Conservation (phyloP, 441 rosid species). For the Pelargonium cotyledonis region DNA sequence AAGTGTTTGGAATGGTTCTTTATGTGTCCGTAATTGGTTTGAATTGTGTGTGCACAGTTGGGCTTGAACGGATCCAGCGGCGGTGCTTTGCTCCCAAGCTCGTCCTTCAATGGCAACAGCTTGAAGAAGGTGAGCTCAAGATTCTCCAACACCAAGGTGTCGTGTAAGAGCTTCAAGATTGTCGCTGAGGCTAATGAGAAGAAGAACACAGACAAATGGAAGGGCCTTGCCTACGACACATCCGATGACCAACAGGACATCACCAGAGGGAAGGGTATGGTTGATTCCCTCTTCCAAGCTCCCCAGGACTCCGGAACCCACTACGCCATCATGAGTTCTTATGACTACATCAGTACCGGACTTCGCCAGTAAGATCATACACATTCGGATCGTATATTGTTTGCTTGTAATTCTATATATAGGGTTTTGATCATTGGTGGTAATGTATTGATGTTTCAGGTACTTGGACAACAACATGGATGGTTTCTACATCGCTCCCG, state of each 20-base stretch:
- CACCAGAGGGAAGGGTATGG: constrained; percentile 83
- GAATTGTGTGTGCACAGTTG: constrained; percentile 54
- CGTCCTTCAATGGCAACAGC: constrained; percentile 57
- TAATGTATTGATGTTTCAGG: constrained; percentile 26
- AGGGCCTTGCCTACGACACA: constrained; percentile 50
- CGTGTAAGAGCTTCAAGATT: constrained; percentile 47
- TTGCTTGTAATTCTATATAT: background rate
- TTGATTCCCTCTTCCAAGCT: constrained; percentile 89
- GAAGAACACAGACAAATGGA: constrained; percentile 84
- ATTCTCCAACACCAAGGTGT: constrained; percentile 31
- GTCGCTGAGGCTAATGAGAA: constrained; percentile 45
- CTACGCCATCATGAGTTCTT: constrained; percentile 59
- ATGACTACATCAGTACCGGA: constrained; percentile 76
- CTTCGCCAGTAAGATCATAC: constrained; percentile 42
- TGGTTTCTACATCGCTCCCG: constrained; percentile 85
- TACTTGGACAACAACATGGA: constrained; percentile 75
- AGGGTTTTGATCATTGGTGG: background rate
- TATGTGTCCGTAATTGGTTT: too few species aligned
- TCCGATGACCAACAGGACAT: constrained; percentile 98
- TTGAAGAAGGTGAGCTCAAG: constrained; percentile 60
- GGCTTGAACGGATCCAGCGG: constrained; percentile 64
- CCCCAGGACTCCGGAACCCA: constrained; percentile 71
- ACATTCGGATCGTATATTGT: background rate
- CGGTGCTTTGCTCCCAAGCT: constrained; percentile 43
- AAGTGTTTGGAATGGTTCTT: background rate